These are phyloP conservation scores for Strobilomyces echinocephalus DNA, from an alignment of 768 basidiomycete genomes.

Conservation along the genomic window DNA sequence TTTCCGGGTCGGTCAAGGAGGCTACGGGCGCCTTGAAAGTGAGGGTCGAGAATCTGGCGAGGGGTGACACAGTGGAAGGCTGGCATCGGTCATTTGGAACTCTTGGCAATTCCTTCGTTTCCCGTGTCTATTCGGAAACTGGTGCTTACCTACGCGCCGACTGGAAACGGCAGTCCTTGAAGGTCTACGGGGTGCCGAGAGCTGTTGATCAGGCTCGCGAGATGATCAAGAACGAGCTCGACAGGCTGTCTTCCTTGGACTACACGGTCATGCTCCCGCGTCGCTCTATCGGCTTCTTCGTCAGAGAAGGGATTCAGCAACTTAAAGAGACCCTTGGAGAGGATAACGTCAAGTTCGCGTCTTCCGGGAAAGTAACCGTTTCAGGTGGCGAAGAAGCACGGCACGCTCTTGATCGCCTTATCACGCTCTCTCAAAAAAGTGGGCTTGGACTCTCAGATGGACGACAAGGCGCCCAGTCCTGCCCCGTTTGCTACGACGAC, in stretches of 20 bases:
- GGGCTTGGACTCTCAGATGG: neutral
- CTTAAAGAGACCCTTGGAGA: slow-evolving; percentile 53
- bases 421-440: slow-evolving; percentile 37
- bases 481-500: slow-evolving; percentile 52
- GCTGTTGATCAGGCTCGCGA: slow-evolving; percentile 40
- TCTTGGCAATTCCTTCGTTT: slow-evolving; percentile 31
- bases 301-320: slow-evolving; percentile 44
- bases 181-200: slow-evolving; percentile 40
- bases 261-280: slow-evolving; percentile 36
- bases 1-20: slow-evolving; percentile 50
- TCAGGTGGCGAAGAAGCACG: slow-evolving; percentile 55
- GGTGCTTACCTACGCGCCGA: slow-evolving; percentile 44
- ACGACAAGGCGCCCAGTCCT: slow-evolving; percentile 23
- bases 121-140: slow-evolving; percentile 31
- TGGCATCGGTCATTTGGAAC: slow-evolving; percentile 47
- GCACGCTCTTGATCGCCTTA: slow-evolving; percentile 41
- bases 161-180: slow-evolving; percentile 41
- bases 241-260: slow-evolving; percentile 42
- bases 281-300: slow-evolving; percentile 45
- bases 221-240: slow-evolving; percentile 45
- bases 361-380: slow-evolving; percentile 41
- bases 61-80: slow-evolving; percentile 44
- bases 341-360: slow-evolving; percentile 45
- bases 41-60: slow-evolving; percentile 49
- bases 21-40: slow-evolving; percentile 56